Evolutionary conservation across 306 rosid genomes (phyloP).

Genomic region (Rubus parviflorus): DNA sequence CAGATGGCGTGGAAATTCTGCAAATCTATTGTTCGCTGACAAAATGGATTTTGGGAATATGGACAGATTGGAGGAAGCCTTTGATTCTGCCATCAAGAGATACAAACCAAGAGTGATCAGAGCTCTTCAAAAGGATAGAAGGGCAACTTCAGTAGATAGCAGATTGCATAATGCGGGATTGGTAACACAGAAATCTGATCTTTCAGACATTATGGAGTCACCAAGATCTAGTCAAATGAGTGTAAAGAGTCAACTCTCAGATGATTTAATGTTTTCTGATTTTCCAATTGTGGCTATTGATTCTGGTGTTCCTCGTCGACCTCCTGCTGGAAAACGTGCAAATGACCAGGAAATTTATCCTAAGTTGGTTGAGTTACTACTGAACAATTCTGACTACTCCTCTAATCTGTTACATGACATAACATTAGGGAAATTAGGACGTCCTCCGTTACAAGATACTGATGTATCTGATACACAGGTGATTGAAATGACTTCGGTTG

Average conservation of each 20-base stretch:
- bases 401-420: slow-evolving; percentile 70
- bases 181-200: slow-evolving; percentile 62
- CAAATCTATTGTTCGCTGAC: slow-evolving; percentile 82
- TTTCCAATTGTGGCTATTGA: slow-evolving; percentile 82
- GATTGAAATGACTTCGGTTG: slow-evolving; percentile 43
- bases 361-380: slow-evolving; percentile 81
- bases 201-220: slow-evolving; percentile 63
- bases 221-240: slow-evolving; percentile 53
- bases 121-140: slow-evolving; percentile 76
- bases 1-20: slow-evolving; percentile 94
- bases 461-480: slow-evolving; percentile 38
- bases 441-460: slow-evolving; percentile 40
- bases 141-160: slow-evolving; percentile 73
- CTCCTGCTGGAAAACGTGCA: slow-evolving; percentile 95
- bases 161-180: slow-evolving; percentile 50
- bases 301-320: slow-evolving; percentile 94
- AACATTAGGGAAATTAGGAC: slow-evolving; percentile 84
- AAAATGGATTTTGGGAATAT: slow-evolving; percentile 45
- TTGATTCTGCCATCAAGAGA: slow-evolving; percentile 62
- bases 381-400: slow-evolving; percentile 75
- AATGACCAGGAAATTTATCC: slow-evolving; percentile 90
- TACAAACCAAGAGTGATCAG: slow-evolving; percentile 62
- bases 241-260: slow-evolving; percentile 48
- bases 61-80: slow-evolving; percentile 53
- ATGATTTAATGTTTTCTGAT: slow-evolving; percentile 42